These are phyloP conservation scores for Pyronema omphalodes DNA, from an alignment of 495 filamentous ascomycete species.

Conservation along the genomic window DNA sequence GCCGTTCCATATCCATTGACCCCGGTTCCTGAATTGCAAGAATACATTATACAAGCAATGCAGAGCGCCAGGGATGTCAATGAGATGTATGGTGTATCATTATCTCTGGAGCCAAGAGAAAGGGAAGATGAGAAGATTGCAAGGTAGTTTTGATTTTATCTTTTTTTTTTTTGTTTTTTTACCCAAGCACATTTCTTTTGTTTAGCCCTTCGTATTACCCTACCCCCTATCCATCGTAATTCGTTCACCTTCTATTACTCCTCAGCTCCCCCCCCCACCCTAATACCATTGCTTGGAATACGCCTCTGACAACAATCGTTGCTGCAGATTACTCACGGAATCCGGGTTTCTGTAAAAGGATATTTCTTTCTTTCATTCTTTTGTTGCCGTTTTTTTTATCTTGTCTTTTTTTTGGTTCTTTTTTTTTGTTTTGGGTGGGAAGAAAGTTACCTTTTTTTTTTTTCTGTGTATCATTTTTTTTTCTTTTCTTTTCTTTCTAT, in stretches of 20 bases:
- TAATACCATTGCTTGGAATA: neutral
- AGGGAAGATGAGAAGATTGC: conserved; percentile 89
- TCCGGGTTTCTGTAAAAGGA: conserved; percentile 2
- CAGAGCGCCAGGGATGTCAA: conserved; percentile 85
- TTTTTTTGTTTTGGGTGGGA: too few relatives aligned
- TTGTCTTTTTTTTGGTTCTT: too few relatives aligned
- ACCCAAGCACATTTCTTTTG: neutral
- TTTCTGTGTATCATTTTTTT: too few relatives aligned
- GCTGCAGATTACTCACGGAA: conserved; percentile 6
- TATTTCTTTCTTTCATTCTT: too few relatives aligned
- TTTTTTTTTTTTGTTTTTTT: neutral
- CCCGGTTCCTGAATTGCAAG: conserved; percentile 78
- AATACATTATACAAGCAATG: conserved; percentile 93
- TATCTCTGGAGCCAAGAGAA: conserved; percentile 83
- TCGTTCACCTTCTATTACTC: neutral
- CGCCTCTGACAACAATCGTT: neutral
- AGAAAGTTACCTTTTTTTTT: too few relatives aligned
- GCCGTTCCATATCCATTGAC: conserved; percentile 84
- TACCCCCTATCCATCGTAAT: neutral
- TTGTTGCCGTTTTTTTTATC: too few relatives aligned
- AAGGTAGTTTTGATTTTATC: conserved; percentile 35
- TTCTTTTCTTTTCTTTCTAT: too few relatives aligned
- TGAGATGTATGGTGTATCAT: conserved; percentile 94
- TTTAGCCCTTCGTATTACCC: neutral
- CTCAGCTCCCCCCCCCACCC: neutral